Conservation (phyloP, 805 yeast genomes). For the Saccharomycopsis sp. region DNA sequence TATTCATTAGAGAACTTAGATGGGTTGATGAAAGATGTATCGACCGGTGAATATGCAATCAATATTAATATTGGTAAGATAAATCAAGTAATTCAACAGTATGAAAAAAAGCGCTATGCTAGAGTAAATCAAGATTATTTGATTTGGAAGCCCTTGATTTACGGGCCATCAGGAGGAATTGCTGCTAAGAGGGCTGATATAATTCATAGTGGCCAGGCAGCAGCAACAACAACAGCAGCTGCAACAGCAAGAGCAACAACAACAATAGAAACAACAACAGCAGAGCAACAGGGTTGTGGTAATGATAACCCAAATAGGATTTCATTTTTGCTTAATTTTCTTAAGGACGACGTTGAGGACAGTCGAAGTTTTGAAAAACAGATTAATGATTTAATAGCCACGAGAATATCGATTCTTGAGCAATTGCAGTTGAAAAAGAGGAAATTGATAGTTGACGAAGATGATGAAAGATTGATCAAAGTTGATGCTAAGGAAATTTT, state of each 20-base stretch:
- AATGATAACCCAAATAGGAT: conserved; percentile 32
- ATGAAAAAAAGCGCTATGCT: conserved; percentile 50
- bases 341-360: conserved; percentile 64
- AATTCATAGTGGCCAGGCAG: conserved; percentile 21
- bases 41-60: conserved; percentile 44
- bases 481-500: conserved; percentile 18
- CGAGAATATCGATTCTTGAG: conserved; percentile 23
- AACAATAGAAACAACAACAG: background rate
- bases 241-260: background rate
- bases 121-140: conserved; percentile 45
- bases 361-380: conserved; percentile 53
- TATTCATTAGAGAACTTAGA: conserved; percentile 77
- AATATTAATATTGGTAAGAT: conserved; percentile 42
- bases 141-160: conserved; percentile 77
- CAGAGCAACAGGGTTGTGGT: background rate
- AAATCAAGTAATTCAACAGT: conserved; percentile 35
- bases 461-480: conserved; percentile 23
- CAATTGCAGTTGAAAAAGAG: conserved; percentile 24
- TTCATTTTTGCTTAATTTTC: conserved; percentile 48
- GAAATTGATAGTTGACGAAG: conserved; percentile 26
- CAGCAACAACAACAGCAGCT: conserved; percentile 6
- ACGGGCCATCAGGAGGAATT: conserved; percentile 83
- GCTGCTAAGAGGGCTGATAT: conserved; percentile 39
- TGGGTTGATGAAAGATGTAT: conserved; percentile 45
- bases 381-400: conserved; percentile 41